Evolutionary conservation across 306 rosid species (phyloP).

Genomic region (Oemleria cerasiformis): DNA sequence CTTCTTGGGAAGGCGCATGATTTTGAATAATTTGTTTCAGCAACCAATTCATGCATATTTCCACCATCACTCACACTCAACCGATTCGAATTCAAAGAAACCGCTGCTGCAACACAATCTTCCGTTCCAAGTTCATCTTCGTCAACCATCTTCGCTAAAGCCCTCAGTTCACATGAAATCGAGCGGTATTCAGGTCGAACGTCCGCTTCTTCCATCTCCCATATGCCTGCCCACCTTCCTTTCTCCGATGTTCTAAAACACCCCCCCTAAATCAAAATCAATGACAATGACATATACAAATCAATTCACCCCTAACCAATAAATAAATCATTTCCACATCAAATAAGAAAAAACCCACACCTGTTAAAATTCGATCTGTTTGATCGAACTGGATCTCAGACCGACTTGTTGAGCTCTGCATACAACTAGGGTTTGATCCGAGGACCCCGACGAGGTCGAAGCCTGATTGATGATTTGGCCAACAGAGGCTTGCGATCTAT

Average conservation of each 20-base stretch:
- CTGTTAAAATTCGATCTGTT: not conserved
- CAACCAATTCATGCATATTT: too few species aligned
- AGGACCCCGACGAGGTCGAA: conserved; percentile 40
- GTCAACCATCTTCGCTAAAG: conserved; percentile 52
- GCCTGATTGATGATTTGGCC: conserved; percentile 58
- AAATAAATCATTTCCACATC: not conserved
- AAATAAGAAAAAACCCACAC: not conserved
- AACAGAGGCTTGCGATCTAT: conserved; percentile 70
- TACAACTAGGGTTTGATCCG: conserved; percentile 35
- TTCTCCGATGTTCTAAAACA: conserved; percentile 54
- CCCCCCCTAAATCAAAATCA: conserved; percentile 35
- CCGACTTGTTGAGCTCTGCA: conserved; percentile 68
- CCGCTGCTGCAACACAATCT: conserved; percentile 9
- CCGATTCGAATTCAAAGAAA: too few species aligned
- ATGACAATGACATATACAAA: not conserved
- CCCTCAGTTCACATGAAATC: conserved; percentile 63
- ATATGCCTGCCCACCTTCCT: conserved; percentile 16
- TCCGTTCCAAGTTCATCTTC: conserved; percentile 38
- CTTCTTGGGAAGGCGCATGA: too few species aligned
- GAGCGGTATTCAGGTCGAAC: conserved; percentile 72
- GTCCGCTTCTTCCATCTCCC: conserved; percentile 37
- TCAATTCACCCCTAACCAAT: not conserved
- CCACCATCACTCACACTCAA: too few species aligned
- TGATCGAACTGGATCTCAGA: conserved; percentile 7
- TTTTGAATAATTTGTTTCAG: too few species aligned